Evolutionary conservation across 2,329 filamentous ascomycete species (phyloP), one percentile per base, ranked within the genome.

Genomic region (Xylariales sp.): DNA sequence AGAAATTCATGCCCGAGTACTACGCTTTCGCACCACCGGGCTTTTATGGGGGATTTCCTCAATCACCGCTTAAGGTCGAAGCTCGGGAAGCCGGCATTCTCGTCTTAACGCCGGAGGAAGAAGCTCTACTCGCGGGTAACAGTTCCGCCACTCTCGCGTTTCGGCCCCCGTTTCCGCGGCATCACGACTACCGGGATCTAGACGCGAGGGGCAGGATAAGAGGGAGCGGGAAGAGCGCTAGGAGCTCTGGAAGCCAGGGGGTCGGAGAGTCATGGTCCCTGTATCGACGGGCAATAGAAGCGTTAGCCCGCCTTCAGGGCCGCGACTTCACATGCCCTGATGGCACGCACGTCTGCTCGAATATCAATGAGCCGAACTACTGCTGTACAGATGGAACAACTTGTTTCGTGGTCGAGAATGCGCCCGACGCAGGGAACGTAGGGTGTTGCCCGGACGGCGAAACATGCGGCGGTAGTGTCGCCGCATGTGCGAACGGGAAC

Each of bases 1-100:
- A 93, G 76, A 96, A 93, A 84, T 90, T 95, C 76, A 87, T 90
- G 72, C 82, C 90, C 64, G 86, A 92, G 52, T 91, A 93, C 77
- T 90, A 84, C 71, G 84, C 82, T 70, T 88, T 87, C 72, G 75
- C 75, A 1, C 69, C 72, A 34, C n/a, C 68, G 71, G 55, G 39
- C 66, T 23, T 68, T 45, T 64, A 48, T 30, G 32, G 62, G 56
- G 59, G 64, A 12, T 8, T 8, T 34, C 32, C 45, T 1, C 73
- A 68, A 59, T 56, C 18, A 72, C 78, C 41, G 68, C 78, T 63
- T 1, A 49, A 48, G 6, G 39, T 71, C 12, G 67, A 77, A 32
- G 75, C 77, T 49, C 75, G 79, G 9, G 76, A 75, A 7, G 74
- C 77, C 46, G 73, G 74, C n/a, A 72, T 5, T 5, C 23, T 30